Percentiles rank a stretch among this genome's conserved stretches.
Evolutionary conservation across 2,329 filamentous ascomycete species (phyloP).

Genomic region (Neobulgaria alba): DNA sequence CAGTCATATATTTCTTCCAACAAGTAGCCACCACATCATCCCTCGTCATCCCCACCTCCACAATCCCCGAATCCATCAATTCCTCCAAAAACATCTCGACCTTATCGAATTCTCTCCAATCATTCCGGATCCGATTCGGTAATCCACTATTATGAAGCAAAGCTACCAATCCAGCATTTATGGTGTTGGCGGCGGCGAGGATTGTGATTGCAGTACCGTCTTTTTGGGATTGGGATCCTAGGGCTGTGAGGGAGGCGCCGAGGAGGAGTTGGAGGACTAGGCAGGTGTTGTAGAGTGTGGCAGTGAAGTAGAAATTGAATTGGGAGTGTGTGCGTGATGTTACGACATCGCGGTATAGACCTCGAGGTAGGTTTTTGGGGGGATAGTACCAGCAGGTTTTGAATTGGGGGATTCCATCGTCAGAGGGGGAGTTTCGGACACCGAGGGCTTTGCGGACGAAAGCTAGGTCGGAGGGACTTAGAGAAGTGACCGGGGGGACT

Average conservation of each 20-base stretch:
- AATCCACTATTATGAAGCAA: conserved; percentile 16
- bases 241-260: conserved; percentile 13
- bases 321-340: conserved; percentile 6
- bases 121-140: conserved; percentile 10
- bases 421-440: conserved; percentile 2
- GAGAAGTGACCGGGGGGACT: neutral
- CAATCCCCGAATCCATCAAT: conserved; percentile 11
- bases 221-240: conserved; percentile 6
- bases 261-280: conserved; percentile 15
- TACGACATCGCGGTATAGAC: conserved; percentile 12
- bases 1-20: conserved; percentile 9
- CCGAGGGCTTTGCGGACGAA: conserved; percentile 7
- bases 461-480: conserved; percentile 1
- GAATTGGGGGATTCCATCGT: conserved; percentile 2
- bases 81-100: conserved; percentile 13
- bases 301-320: conserved; percentile 11
- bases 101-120: conserved; percentile 15
- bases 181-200: conserved; percentile 17
- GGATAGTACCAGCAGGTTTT: conserved; percentile 5
- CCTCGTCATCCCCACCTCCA: conserved; percentile 7
- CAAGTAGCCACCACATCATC: conserved; percentile 12
- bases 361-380: conserved; percentile 5
- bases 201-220: conserved; percentile 13
- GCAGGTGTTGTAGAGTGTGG: conserved; percentile 13
- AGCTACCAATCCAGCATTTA: conserved; percentile 16